Evolutionary conservation across 495 filamentous ascomycete species (phyloP).

Genomic region (Gamarada debralockiae): DNA sequence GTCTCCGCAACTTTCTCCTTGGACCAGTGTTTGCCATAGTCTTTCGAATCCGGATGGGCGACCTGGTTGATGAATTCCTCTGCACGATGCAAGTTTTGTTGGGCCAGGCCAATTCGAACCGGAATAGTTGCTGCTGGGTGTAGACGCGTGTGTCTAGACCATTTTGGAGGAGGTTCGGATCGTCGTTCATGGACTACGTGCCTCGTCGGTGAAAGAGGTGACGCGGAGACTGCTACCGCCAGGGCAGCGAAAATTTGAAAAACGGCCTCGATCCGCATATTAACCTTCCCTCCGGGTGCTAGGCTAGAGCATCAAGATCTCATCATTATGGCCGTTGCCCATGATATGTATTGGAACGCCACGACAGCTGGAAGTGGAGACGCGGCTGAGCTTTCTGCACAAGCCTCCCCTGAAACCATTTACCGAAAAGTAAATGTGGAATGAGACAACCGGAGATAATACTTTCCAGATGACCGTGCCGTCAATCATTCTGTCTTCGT

Average conservation of each 20-base stretch:
- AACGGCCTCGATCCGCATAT: conserved; percentile 18
- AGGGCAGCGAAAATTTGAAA: conserved; percentile 22
- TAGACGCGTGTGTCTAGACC: conserved; percentile 21
- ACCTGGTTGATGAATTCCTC: conserved; percentile 52
- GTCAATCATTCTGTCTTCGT: conserved; percentile 9
- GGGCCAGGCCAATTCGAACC: conserved; percentile 51
- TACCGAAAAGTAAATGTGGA: conserved; percentile 2
- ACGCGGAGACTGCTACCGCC: conserved; percentile 22
- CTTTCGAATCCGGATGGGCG: conserved; percentile 34
- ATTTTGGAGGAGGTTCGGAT: conserved; percentile 9
- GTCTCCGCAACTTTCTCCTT: conserved; percentile 37
- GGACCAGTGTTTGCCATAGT: conserved; percentile 49
- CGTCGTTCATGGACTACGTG: conserved; percentile 21
- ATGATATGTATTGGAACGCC: conserved; percentile 13
- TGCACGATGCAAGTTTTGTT: conserved; percentile 48
- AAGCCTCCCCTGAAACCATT: conserved; percentile 15
- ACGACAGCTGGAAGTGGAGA: background rate
- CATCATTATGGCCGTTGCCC: background rate
- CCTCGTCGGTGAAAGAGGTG: background rate
- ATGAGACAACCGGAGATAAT: conserved; percentile 10
- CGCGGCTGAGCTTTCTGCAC: background rate
- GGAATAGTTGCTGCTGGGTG: conserved; percentile 35
- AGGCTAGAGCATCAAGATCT: no score
- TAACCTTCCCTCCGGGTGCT: conserved; percentile 10
- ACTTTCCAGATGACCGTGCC: conserved; percentile 1